These are phyloP conservation scores for Cyberlindnera veronae DNA, from an alignment of 805 yeast species.

Conservation along the genomic window DNA sequence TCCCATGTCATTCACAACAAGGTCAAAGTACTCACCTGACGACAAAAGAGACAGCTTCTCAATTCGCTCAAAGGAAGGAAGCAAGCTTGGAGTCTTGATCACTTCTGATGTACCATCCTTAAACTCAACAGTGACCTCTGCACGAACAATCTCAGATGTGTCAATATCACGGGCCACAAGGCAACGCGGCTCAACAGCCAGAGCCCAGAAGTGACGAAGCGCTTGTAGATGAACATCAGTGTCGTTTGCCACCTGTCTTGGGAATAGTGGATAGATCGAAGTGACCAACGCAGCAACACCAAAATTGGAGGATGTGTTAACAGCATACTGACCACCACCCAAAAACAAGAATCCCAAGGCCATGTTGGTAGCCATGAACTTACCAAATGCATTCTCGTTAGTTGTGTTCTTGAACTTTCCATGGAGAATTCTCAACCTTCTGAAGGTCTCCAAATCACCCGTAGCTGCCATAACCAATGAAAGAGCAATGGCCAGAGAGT, in stretches of 20 bases:
- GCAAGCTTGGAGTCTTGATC: slow-evolving; percentile 58
- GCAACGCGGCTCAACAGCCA: slow-evolving; percentile 79
- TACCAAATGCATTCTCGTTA: slow-evolving; percentile 50
- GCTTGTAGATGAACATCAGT: slow-evolving; percentile 75
- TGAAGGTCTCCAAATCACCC: slow-evolving; percentile 77
- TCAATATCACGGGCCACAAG: slow-evolving; percentile 71
- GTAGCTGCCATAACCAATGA: slow-evolving; percentile 86
- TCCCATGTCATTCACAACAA: slow-evolving; percentile 37
- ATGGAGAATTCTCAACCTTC: slow-evolving; percentile 69
- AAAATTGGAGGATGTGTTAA: slow-evolving; percentile 53
- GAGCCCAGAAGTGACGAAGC: slow-evolving; percentile 84
- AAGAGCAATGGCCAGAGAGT: slow-evolving; percentile 57
- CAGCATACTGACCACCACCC: slow-evolving; percentile 90
- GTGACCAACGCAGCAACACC: slow-evolving; percentile 68
- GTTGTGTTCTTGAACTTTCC: slow-evolving; percentile 32
- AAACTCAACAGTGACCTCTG: slow-evolving; percentile 35
- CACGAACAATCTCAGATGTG: slow-evolving; percentile 50
- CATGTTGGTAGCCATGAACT: slow-evolving; percentile 72
- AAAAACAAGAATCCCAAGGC: slow-evolving; percentile 85
- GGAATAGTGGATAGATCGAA: slow-evolving; percentile 75
- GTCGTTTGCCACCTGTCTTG: slow-evolving; percentile 38
- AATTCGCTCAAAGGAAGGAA: slow-evolving; percentile 58
- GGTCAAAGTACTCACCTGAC: slow-evolving; percentile 49
- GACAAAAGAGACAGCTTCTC: slow-evolving; percentile 42
- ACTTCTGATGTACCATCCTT: slow-evolving; percentile 35